Base-by-base conservation (phyloP, 345 rosid genomes). In the Noccaea caerulescens region DNA sequence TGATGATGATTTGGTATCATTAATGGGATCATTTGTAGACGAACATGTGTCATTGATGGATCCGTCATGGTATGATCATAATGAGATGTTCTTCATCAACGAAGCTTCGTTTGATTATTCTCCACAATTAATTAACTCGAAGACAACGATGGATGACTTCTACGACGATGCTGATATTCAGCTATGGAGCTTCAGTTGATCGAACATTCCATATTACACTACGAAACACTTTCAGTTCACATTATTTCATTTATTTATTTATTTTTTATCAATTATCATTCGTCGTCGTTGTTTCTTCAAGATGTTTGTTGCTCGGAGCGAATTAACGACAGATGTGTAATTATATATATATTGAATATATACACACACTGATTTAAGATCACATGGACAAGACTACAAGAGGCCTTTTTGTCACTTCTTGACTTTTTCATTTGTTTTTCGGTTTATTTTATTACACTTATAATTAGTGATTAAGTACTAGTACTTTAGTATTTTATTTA, bases 101-200 rank as follows among this genome's bases (percentile, higher is more conserved):
- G 72, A 58, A 64, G 63, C 66, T 51, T 20, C 68, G 7, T 67
- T 77, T 53, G 77, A 77, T 66, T 72, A 72, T 46, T 54, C 63
- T 57, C 50, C 76, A 47, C 72, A 51, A 6, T 10, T 65, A 3
- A 13, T 45, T 59, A 73, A 38, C 51, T 57, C 64, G 14, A 61
- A 50, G 64, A 61, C 74, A 11, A 75, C 52, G 46, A 69, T 65
- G 23, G 80, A 71, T 70, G 72, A 71, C 39, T 50, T 76, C 1
- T 76, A 65, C 33, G 71, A 71, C 16, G 76, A 33, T 42, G 76
- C 50, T 71, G 77, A 77, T 64, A 59, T 72, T 51, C 63, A 8
- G 36, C 73, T 77, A 23, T 77, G 80, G 80, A 72, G 69, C 58
- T 77, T 77, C 33, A 71, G 20, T 66, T 77, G 38, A 71, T 71